Evolutionary conservation across 2,329 filamentous ascomycete species (phyloP), one percentile per base, ranked within the genome.

Genomic region (Neofusicoccum cordaticola): DNA sequence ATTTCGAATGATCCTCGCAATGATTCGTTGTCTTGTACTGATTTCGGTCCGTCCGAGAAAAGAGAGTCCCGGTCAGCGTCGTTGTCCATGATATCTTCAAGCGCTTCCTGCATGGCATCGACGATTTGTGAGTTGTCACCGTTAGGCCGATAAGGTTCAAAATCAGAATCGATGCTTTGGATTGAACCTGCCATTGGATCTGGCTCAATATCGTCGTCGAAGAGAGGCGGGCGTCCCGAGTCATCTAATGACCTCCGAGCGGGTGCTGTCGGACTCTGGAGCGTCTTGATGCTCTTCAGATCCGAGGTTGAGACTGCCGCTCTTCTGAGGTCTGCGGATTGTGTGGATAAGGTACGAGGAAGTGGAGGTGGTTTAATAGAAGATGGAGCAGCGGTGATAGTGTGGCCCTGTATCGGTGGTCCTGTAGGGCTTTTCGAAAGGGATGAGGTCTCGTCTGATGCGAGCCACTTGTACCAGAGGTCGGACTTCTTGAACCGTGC

Each of bases 401-500:
- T 48, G n/a, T 45, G 42, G 11, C 44, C 35, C 4, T 13, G 39
- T 22, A 48, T 51, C 6, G 47, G 27, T 13, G 56, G n/a, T 27
- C 56, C 56, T 5, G 56, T 27, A 41, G 71, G 66, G 48, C 69
- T 73, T 13, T 69, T 69, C 6, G 76, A 71, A 12, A 74, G 65
- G 65, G 75, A 72, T 5, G 79, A 76, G 35, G 79, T 78, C 77
- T 97, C 93, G 71, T 96, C 92, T 12, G 94, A 91, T 7, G 94
- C 92, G 1, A 99, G 83, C 74, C 93, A 97, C 75, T 99, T 99
- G 82, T 95, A 98, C 75, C 93, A 99, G 0, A 99, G 78, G 72
- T 98, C 95, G 0, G 95, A 97, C 70, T 88, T 91, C 73, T 93
- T 96, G 81, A 99, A 99, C 19, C 86, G 87, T 17, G 90, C 88